Base-by-base conservation (phyloP, 2,329 filamentous ascomycete species). In the Xylariaceae sp. region DNA sequence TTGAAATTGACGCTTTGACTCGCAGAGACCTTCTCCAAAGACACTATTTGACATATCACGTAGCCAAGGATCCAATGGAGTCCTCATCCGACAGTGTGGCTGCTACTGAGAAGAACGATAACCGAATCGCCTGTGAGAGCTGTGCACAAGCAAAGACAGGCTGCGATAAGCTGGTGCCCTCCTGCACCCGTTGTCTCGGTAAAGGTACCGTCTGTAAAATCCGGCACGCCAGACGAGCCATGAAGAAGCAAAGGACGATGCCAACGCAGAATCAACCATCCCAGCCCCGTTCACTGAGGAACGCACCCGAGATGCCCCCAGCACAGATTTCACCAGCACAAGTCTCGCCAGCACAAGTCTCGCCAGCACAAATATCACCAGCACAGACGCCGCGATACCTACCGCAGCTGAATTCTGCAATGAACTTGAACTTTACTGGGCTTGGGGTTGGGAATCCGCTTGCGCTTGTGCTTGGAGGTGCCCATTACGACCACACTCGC, bases 21-120 rank as follows among this genome's bases (percentile, higher is more conserved):
- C n/a, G 35, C 63, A 79, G 80, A 63, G 80, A 82, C 57, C 73
- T 83, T 6, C 73, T 82, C 3, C 77, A 80, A 64, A 73, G 80
- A 66, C 80, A 82, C 58, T 74, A 80, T 59, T 73, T 75, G 2
- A 81, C 78, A 34, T 82, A 81, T 61, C 80, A 82, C 70, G 77
- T 81, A 67, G 74, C 73, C 5, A 74, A 75, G 65, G 77, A 80
- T 55, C 75, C 77, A 0, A 75, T 77, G 73, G 77, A 79, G 50
- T 73, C 76, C 2, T 65, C 74, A 8, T 73, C 77, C 0, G 78
- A 75, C 2, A 74, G 75, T 3, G 76, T 76, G 0, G 67, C 79
- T 10, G 73, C 69, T 11, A 11, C 49, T n/a, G 49, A 23, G 49
- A 70, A 73, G 11, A 65, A 63, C 23, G 23, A 30, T 51, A 77